A percentile compares a stretch with the other conserved stretches of the same genome.
Evolutionary conservation across 306 rosid species (phyloP).

Genomic region (Cucurbita pepo): DNA sequence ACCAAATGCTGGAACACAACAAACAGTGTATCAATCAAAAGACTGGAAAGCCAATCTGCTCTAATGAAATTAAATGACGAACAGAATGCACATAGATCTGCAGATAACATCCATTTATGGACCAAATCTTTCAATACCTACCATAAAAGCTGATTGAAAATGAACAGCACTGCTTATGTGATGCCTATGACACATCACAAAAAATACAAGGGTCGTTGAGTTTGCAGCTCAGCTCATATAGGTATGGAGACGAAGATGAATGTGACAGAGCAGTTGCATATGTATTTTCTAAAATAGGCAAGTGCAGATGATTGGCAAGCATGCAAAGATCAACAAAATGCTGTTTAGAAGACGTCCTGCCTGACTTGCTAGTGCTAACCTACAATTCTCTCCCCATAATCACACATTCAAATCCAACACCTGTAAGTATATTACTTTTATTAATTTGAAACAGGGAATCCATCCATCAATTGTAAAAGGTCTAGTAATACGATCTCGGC

Average conservation of each 20-base stretch:
- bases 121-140: not conserved
- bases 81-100: conserved; percentile 16
- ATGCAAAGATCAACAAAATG: not conserved
- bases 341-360: not conserved
- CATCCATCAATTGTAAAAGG: not conserved
- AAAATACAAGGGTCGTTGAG: not conserved
- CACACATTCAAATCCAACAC: not conserved
- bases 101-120: not conserved
- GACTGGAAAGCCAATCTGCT: conserved; percentile 22
- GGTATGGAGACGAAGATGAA: not conserved
- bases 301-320: not conserved
- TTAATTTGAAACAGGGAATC: not conserved
- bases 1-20: conserved; percentile 50
- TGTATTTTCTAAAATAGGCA: not conserved
- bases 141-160: not conserved
- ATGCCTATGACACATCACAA: not conserved
- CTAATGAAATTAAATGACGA: conserved; percentile 18
- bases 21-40: conserved; percentile 41
- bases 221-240: not conserved
- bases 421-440: not conserved
- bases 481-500: not conserved
- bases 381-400: not conserved
- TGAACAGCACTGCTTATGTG: not conserved
- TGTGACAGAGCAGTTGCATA: not conserved
- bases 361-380: not conserved